Evolutionary conservation across 2,329 filamentous ascomycete species (phyloP).

Genomic region (Aulographum hederae): DNA sequence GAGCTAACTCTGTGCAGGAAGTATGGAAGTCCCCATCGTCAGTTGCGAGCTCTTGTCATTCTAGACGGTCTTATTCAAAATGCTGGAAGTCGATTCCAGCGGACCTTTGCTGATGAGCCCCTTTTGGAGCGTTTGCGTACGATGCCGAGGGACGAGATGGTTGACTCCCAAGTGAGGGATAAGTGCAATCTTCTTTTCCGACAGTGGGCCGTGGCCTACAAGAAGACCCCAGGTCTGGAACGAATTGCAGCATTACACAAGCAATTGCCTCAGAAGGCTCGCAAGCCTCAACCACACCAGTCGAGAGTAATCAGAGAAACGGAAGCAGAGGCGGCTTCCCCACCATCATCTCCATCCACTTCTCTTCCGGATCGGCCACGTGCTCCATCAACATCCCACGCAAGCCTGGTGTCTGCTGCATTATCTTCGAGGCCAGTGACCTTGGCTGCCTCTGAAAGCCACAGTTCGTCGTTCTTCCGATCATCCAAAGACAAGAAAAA

Average conservation of each 20-base stretch:
- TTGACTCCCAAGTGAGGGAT: conserved; percentile 67
- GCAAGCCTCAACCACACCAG: conserved; percentile 48
- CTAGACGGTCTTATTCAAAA: conserved; percentile 92
- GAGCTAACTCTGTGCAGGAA: conserved; percentile 34
- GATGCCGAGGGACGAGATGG: conserved; percentile 67
- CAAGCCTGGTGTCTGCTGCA: no score
- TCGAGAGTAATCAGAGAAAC: conserved; percentile 74
- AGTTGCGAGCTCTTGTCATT: conserved; percentile 72
- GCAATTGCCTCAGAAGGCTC: conserved; percentile 37
- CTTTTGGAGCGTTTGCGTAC: conserved; percentile 80
- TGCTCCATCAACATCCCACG: conserved; percentile 3
- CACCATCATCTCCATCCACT: conserved; percentile 10
- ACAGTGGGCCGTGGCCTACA: conserved; percentile 72
- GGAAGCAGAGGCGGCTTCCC: conserved; percentile 41
- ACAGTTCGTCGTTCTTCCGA: conserved; percentile 30
- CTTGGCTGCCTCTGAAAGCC: conserved; percentile 15
- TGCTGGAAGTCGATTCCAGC: conserved; percentile 71
- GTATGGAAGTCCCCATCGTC: conserved; percentile 86
- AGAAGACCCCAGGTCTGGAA: conserved; percentile 61
- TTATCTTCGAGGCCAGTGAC: conserved; percentile 9
- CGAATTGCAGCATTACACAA: conserved; percentile 63
- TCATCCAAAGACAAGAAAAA: conserved; percentile 29
- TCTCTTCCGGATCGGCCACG: conserved; percentile 14
- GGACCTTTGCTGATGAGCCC: conserved; percentile 75
- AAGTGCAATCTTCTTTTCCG: conserved; percentile 79